These are phyloP conservation scores for Globisporangium paroecandrum DNA, from an alignment of 352 stramenopile genomes.

Conservation along the genomic window DNA sequence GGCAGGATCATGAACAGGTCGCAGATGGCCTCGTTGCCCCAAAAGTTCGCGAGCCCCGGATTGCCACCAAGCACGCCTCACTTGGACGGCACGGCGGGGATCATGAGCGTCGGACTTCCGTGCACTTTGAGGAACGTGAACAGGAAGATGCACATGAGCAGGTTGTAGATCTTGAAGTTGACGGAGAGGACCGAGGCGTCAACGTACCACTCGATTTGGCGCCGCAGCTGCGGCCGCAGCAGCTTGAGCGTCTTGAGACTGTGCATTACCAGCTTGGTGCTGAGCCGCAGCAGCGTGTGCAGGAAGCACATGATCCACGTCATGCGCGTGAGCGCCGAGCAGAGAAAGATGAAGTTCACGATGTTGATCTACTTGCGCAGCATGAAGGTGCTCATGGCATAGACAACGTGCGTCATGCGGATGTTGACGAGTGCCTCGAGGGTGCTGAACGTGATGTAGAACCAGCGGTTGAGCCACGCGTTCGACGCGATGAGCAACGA, in stretches of 20 bases:
- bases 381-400: slow-evolving; percentile 17
- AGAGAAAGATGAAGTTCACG: slow-evolving; percentile 21
- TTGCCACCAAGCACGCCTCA: slow-evolving; percentile 34
- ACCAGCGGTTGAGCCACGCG: slow-evolving; percentile 19
- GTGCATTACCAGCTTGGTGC: slow-evolving; percentile 4
- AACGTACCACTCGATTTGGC: slow-evolving; percentile 15
- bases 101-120: neutral
- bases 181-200: slow-evolving; percentile 16
- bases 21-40: slow-evolving; percentile 50
- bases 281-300: slow-evolving; percentile 15
- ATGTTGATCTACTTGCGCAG: slow-evolving; percentile 11
- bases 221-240: neutral
- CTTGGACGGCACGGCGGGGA: slow-evolving; percentile 14
- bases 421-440: slow-evolving; percentile 16
- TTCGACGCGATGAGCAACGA: slow-evolving; percentile 9
- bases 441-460: slow-evolving; percentile 16
- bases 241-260: slow-evolving; percentile 14
- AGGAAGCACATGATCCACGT: slow-evolving; percentile 19
- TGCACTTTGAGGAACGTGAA: neutral
- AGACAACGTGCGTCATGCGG: slow-evolving; percentile 12
- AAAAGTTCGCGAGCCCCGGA: slow-evolving; percentile 37
- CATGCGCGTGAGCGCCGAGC: slow-evolving; percentile 14
- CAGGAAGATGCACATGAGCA: slow-evolving; percentile 6
- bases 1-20: slow-evolving; percentile 37
- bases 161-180: slow-evolving; percentile 23